phyloP scores from a whole-genome alignment of 495 filamentous ascomycete species.

The Cercophora samala region DNA sequence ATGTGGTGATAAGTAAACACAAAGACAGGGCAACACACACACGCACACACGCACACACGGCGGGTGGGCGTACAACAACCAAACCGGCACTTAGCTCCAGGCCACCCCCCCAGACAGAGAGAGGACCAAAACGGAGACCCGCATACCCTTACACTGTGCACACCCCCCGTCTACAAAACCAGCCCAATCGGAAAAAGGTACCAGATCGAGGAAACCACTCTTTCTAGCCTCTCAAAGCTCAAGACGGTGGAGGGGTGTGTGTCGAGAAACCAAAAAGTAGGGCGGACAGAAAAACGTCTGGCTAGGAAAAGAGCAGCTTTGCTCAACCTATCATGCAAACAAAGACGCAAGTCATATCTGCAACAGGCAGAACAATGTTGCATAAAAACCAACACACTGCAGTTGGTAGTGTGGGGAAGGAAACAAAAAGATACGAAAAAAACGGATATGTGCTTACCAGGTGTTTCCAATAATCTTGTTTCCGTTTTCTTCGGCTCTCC shows the following conservation, averaged over 20 bases:
- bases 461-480: slow-evolving; percentile 90
- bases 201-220: background rate
- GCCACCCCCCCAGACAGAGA: background rate
- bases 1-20: background rate
- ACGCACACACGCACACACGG: too few species aligned
- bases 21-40: background rate
- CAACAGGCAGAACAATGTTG: slow-evolving; percentile 11
- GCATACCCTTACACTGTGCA: background rate
- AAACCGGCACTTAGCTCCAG: background rate
- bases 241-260: background rate
- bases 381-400: background rate
- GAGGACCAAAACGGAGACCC: slow-evolving; percentile 6
- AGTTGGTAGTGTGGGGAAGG: background rate
- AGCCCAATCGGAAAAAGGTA: background rate
- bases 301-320: background rate
- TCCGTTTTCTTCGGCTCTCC: slow-evolving; percentile 83
- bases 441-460: slow-evolving; percentile 62
- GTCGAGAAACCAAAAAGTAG: background rate
- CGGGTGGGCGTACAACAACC: background rate
- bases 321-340: slow-evolving; percentile 4
- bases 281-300: background rate
- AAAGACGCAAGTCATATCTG: slow-evolving; percentile 24
- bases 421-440: background rate
- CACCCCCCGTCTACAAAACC: background rate
- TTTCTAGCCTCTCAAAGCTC: background rate